Conservation (phyloP, 2,329 filamentous ascomycete genomes). For the Aspergillus glaucus region DNA sequence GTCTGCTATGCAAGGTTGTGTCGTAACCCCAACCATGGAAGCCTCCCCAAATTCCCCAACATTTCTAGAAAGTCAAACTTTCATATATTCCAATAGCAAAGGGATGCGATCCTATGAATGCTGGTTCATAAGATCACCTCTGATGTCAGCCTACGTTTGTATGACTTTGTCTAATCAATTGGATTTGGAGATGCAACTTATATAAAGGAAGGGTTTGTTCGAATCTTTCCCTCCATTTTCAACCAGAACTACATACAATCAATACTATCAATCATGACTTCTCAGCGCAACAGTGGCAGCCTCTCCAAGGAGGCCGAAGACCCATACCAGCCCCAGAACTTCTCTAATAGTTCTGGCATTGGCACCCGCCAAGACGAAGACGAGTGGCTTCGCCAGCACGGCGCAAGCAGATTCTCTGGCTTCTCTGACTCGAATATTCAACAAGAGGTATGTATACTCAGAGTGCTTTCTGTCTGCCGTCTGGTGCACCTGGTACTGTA, state of each 20-base stretch:
- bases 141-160: background rate
- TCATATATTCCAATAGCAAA: background rate
- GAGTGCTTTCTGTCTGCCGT: background rate
- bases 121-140: background rate
- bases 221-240: background rate
- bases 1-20: no score
- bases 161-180: background rate
- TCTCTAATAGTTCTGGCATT: background rate
- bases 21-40: no score
- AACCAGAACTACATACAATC: background rate
- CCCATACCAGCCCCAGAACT: background rate
- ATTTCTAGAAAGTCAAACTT: no score
- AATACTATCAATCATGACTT: background rate
- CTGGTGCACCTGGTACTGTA: background rate
- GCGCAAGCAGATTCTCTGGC: background rate
- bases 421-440: background rate
- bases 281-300: background rate
- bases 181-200: background rate
- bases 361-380: background rate
- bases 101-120: background rate
- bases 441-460: background rate
- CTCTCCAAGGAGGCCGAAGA: background rate
- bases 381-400: background rate
- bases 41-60: no score
- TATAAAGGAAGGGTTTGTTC: background rate